Evolutionary conservation across 2,329 filamentous ascomycete genomes (phyloP).

Genomic region (Fusarium dimerum): DNA sequence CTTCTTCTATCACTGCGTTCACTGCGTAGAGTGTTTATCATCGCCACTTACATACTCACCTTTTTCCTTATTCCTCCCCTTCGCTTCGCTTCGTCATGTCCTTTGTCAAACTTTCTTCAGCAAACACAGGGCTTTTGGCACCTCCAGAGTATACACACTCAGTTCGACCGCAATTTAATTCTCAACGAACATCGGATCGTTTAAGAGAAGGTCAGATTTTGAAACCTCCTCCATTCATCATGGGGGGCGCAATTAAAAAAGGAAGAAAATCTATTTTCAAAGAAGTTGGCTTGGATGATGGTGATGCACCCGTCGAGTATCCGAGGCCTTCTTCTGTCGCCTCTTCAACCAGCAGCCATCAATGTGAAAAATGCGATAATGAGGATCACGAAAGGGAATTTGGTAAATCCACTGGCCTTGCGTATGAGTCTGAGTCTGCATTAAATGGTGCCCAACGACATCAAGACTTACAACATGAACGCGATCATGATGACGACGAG

Average conservation of each 20-base stretch:
- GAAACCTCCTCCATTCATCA: constrained; percentile 40
- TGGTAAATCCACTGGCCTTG: constrained; percentile 29
- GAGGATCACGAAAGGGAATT: constrained; percentile 34
- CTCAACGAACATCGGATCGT: constrained; percentile 51
- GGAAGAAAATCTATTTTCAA: constrained; percentile 54
- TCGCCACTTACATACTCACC: constrained; percentile 20
- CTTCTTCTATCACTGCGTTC: constrained; percentile 6
- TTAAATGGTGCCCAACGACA: neutral
- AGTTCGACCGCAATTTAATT: constrained; percentile 51
- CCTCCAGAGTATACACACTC: constrained; percentile 15
- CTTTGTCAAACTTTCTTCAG: constrained; percentile 19
- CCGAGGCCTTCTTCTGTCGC: constrained; percentile 15
- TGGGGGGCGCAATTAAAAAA: constrained; percentile 49
- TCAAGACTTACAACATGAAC: neutral
- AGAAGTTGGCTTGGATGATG: constrained; percentile 49
- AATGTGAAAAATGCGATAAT: constrained; percentile 17
- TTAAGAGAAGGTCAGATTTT: constrained; percentile 49
- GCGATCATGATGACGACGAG: constrained; percentile 5
- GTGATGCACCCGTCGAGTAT: constrained; percentile 21
- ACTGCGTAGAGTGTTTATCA: neutral
- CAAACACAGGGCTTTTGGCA: constrained; percentile 14
- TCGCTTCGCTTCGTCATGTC: constrained; percentile 17
- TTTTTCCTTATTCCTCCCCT: constrained; percentile 4
- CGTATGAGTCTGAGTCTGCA: constrained; percentile 4
- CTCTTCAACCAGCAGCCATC: constrained; percentile 1